A percentile compares a stretch with the other conserved stretches of the same genome.
These are phyloP conservation scores for Boletus eberwhitei DNA, from an alignment of 768 basidiomycete species.

Conservation along the genomic window DNA sequence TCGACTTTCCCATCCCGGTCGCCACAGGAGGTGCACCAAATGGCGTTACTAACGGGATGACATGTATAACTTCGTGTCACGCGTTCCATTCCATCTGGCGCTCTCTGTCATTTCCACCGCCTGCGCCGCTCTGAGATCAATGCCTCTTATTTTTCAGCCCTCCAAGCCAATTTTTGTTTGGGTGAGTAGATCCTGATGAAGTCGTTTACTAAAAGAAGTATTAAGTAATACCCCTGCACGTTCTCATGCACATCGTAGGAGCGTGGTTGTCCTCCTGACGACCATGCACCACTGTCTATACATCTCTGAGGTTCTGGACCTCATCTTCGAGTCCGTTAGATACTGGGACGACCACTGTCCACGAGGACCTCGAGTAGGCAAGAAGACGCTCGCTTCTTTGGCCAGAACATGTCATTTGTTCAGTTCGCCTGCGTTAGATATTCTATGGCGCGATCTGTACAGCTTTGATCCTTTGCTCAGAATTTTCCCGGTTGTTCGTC, in stretches of 20 bases:
- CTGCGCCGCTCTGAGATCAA: no score
- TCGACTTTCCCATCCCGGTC: no score
- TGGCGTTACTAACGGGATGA: no score
- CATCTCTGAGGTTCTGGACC: conserved; percentile 10
- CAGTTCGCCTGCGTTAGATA: conserved; percentile 12
- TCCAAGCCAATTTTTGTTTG: not conserved
- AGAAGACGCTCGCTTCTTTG: conserved; percentile 8
- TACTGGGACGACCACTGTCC: not conserved
- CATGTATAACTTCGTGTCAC: no score
- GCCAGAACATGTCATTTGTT: conserved; percentile 13
- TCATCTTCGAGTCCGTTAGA: conserved; percentile 1
- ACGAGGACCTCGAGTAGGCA: not conserved
- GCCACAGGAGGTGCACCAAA: no score
- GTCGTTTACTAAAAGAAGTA: not conserved
- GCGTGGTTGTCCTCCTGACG: not conserved
- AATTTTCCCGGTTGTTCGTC: conserved; percentile 4
- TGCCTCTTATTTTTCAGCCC: not conserved
- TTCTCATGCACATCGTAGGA: not conserved
- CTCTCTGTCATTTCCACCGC: no score
- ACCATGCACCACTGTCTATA: conserved; percentile 39
- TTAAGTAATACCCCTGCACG: not conserved
- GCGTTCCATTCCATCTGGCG: no score
- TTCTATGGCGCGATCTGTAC: conserved; percentile 13
- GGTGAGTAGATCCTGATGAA: not conserved
- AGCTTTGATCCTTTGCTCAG: conserved; percentile 10